phyloP scores from a whole-genome alignment of 352 stramenopile species.

The Phytophthora pluvialis region DNA sequence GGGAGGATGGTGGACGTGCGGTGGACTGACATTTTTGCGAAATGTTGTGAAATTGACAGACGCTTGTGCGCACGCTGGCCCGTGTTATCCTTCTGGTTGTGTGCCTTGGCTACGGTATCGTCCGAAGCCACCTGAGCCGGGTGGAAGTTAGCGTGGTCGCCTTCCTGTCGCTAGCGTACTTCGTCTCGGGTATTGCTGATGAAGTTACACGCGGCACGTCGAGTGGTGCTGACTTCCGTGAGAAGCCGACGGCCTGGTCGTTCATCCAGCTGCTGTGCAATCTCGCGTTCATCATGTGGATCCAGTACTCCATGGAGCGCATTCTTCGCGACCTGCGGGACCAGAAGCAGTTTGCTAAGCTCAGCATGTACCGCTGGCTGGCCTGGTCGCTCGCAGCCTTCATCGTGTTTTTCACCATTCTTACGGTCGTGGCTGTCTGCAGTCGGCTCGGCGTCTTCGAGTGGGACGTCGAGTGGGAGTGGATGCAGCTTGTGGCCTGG shows the following conservation, averaged over 20 bases:
- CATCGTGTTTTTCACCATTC: conserved; percentile 88
- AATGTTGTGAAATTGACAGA: conserved; percentile 38
- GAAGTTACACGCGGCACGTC: conserved; percentile 82
- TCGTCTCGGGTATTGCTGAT: conserved; percentile 74
- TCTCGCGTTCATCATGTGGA: conserved; percentile 92
- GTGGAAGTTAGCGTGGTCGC: conserved; percentile 62
- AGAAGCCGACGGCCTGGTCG: conserved; percentile 84
- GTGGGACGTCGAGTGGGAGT: conserved; percentile 92
- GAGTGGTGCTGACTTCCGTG: conserved; percentile 78
- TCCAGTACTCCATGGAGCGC: conserved; percentile 86
- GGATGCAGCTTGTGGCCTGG: conserved; percentile 92
- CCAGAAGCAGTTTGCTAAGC: conserved; percentile 91
- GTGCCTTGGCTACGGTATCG: conserved; percentile 92
- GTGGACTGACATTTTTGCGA: conserved; percentile 14
- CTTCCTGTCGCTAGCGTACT: conserved; percentile 80
- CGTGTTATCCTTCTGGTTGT: conserved; percentile 87
- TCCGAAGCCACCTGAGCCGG: conserved; percentile 60
- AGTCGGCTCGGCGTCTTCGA: conserved; percentile 87
- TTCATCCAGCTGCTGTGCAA: conserved; percentile 90
- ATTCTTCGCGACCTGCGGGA: conserved; percentile 84
- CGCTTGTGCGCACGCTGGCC: conserved; percentile 83
- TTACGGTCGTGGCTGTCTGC: conserved; percentile 86
- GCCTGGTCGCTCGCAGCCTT: conserved; percentile 83
- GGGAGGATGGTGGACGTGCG: not conserved
- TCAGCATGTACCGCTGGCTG: conserved; percentile 89